Evolutionary conservation across 352 stramenopile species (phyloP).

Genomic region (Phytophthora tentaculata): DNA sequence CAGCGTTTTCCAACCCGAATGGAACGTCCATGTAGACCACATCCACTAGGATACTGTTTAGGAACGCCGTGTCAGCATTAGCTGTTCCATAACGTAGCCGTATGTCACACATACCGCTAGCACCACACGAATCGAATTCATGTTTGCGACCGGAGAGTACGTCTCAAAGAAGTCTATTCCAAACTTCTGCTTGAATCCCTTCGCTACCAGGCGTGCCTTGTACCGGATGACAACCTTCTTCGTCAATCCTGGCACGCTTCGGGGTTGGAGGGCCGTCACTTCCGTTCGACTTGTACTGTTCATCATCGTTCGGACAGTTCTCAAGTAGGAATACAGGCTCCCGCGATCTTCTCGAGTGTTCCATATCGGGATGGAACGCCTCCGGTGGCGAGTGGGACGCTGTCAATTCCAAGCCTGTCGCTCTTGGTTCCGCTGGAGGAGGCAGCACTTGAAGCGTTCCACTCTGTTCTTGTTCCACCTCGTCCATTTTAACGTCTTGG

Average conservation of each 20-base stretch:
- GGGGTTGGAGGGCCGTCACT: background rate
- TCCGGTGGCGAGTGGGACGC: background rate
- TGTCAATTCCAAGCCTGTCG: background rate
- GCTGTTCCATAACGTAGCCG: slow-evolving; percentile 33
- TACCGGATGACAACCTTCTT: slow-evolving; percentile 17
- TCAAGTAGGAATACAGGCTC: background rate
- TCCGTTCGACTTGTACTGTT: no score
- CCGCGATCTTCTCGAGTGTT: no score
- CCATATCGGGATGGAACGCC: background rate
- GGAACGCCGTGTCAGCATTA: slow-evolving; percentile 45
- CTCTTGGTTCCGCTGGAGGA: no score
- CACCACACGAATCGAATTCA: background rate
- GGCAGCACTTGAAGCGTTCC: no score
- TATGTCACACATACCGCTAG: background rate
- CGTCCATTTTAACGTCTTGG: background rate
- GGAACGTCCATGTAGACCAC: slow-evolving; percentile 20
- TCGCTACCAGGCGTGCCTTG: slow-evolving; percentile 41
- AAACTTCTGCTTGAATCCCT: slow-evolving; percentile 40
- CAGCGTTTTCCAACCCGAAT: background rate
- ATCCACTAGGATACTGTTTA: slow-evolving; percentile 20
- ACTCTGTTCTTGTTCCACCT: background rate
- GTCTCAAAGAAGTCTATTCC: slow-evolving; percentile 7
- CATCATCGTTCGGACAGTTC: background rate
- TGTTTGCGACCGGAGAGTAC: background rate
- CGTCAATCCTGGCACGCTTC: background rate